A percentile compares a stretch with the other conserved stretches of the same genome.
phyloP scores from a whole-genome alignment of 192 early-diverging fungal species.

The Podila minutissima region DNA sequence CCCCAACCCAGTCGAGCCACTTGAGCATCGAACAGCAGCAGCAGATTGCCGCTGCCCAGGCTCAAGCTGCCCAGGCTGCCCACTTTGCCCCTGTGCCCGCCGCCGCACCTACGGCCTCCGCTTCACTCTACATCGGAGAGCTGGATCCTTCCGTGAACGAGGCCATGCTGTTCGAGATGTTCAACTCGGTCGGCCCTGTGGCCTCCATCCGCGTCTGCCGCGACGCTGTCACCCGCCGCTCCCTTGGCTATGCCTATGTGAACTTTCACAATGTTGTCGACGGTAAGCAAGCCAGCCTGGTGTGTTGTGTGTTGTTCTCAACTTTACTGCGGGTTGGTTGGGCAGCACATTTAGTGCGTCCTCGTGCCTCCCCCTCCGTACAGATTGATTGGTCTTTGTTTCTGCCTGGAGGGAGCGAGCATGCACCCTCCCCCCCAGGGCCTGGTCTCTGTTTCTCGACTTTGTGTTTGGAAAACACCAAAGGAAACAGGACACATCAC shows the following conservation, averaged over 20 bases:
- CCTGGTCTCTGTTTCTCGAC: too few species aligned
- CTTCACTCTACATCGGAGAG: constrained; percentile 96
- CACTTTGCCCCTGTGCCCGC: constrained; percentile 51
- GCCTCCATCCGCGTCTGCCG: constrained; percentile 98
- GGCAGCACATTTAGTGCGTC: background rate
- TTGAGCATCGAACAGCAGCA: constrained; percentile 56
- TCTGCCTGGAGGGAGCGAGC: too few species aligned
- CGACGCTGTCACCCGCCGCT: constrained; percentile 95
- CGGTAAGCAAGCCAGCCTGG: constrained; percentile 43
- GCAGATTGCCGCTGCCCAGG: constrained; percentile 58
- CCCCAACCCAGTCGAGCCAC: constrained; percentile 47
- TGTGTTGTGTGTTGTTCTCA: constrained; percentile 11
- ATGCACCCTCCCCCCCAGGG: too few species aligned
- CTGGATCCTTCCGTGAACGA: constrained; percentile 96
- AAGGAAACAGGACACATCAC: too few species aligned
- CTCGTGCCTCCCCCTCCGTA: background rate
- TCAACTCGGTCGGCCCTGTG: constrained; percentile 94
- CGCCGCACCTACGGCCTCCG: constrained; percentile 64
- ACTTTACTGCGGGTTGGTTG: background rate
- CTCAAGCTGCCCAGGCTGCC: constrained; percentile 40
- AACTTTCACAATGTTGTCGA: constrained; percentile 95
- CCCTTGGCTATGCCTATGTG: constrained; percentile 97
- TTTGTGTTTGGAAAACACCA: too few species aligned
- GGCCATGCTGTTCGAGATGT: constrained; percentile 97
- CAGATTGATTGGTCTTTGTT: background rate